Percentiles rank a stretch among this genome's conserved stretches.
Evolutionary conservation across 768 basidiomycete genomes (phyloP).

Genomic region (Glaciozyma martinii): DNA sequence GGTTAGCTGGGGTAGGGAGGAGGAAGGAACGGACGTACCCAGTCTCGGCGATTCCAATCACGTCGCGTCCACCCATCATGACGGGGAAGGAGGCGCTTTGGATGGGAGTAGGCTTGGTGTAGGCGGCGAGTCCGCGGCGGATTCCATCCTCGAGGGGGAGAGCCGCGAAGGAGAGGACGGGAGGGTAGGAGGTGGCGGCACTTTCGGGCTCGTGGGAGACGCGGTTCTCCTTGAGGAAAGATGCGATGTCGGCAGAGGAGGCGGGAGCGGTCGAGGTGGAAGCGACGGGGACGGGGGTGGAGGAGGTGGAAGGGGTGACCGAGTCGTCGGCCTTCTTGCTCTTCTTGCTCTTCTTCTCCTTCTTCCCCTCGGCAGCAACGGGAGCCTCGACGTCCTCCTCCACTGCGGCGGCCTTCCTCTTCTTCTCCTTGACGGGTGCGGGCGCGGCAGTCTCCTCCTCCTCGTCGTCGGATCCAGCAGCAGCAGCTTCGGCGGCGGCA

Average conservation of each 20-base stretch:
- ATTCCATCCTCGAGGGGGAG: constrained; percentile 60
- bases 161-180: constrained; percentile 65
- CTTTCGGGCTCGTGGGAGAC: constrained; percentile 60
- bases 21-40: constrained; percentile 53
- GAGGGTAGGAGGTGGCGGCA: constrained; percentile 46
- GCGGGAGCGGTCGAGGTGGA: constrained; percentile 37
- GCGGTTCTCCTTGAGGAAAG: constrained; percentile 61
- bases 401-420: not conserved
- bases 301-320: constrained; percentile 20
- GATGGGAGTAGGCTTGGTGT: constrained; percentile 85
- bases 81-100: constrained; percentile 63
- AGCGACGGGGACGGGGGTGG: constrained; percentile 36
- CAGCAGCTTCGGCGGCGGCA: not conserved
- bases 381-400: not conserved
- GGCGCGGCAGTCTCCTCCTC: constrained; percentile 22
- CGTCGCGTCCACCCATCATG: constrained; percentile 45
- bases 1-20: not conserved
- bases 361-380: constrained; percentile 26
- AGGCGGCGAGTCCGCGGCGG: constrained; percentile 55
- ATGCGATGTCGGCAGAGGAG: constrained; percentile 45
- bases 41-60: constrained; percentile 93
- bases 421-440: constrained; percentile 1
- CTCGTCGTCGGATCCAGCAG: constrained; percentile 5
- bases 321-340: constrained; percentile 14
- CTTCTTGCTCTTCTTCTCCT: constrained; percentile 36